Evolutionary conservation across 108 stramenopile species (phyloP), one percentile per base, ranked within the genome.

Genomic region (Cyclotella kingstonii): DNA sequence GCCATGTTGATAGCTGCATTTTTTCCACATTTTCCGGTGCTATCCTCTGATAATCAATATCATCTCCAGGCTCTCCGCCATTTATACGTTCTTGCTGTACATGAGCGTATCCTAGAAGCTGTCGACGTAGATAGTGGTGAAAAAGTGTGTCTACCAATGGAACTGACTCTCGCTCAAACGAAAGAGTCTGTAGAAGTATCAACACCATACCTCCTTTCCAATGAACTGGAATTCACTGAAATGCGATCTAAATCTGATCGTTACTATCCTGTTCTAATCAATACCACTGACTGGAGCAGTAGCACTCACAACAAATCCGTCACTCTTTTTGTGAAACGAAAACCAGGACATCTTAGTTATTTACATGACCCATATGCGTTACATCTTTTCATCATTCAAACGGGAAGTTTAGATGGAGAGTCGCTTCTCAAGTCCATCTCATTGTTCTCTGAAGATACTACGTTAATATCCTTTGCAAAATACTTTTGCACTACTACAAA

Each of bases 31-130:
- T 96, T 80, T 45, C 98, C 98, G 10, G 60, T 77, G 2, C 41
- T 66, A 21, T 81, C 94, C 28, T 73, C 77, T 26, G 97, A 98
- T 66, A 95, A 98, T 54, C 93, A 95, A 62, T 96, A 92, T 68
- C 96, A 97, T 71, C 76, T 99, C 30, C 98, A 99, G 78, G 93
- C 97, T 7, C 81, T 98, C 26, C 83, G 98, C 0, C 96, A 98
- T 81, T 76, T 96, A 28, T 99, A 97, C 65, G 96, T 94, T n/a
- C 81, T 99, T 31, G 98, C 98, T 0, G 87, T 84, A 19, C 86
- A 95, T 62, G 70, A 85, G 21, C 70, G 93, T 15, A 77, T 82
- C 25, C 52, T 99, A 12, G 83, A 91, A 56, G 86, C 95, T 2
- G 62, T 94, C 15, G 98, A 99, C 52, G 83, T 96, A 2, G 96